Conservation (phyloP, 768 basidiomycete species). For the Termitomyces sp. region DNA sequence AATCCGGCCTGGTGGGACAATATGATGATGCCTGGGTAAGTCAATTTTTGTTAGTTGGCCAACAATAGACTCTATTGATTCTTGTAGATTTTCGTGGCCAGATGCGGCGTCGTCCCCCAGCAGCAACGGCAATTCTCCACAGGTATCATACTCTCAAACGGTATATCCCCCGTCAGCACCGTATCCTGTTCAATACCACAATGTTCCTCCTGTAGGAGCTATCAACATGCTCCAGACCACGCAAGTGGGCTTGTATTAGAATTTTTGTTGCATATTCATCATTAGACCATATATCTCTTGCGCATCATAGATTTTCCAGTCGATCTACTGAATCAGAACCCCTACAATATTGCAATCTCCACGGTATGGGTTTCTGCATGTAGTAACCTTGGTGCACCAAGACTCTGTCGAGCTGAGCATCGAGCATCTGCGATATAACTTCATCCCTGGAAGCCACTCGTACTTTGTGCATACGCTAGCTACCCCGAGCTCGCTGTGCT, state of each 20-base stretch:
- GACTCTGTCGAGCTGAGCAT: neutral
- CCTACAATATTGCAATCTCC: neutral
- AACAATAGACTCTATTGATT: neutral
- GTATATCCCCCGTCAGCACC: slow-evolving; percentile 5
- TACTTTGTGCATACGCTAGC: neutral
- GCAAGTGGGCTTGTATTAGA: slow-evolving; percentile 11
- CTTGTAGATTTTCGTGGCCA: slow-evolving; percentile 25
- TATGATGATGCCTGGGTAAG: slow-evolving; percentile 84
- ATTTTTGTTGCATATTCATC: neutral
- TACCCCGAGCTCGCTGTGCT: neutral
- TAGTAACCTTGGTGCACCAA: neutral
- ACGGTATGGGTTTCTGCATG: neutral
- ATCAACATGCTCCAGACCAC: slow-evolving; percentile 13
- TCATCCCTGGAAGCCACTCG: neutral
- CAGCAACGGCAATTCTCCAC: slow-evolving; percentile 16
- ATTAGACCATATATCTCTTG: neutral
- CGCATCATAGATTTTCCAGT: neutral
- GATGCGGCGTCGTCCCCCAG: slow-evolving; percentile 22
- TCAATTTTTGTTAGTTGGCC: neutral
- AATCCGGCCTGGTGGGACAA: slow-evolving; percentile 71
- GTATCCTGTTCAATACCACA: slow-evolving; percentile 10
- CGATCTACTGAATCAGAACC: neutral
- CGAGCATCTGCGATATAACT: neutral
- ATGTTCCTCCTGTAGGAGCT: slow-evolving; percentile 7
- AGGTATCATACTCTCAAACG: slow-evolving; percentile 1